Conservation (phyloP, 352 stramenopile species). For the Blastocystis sp. region DNA sequence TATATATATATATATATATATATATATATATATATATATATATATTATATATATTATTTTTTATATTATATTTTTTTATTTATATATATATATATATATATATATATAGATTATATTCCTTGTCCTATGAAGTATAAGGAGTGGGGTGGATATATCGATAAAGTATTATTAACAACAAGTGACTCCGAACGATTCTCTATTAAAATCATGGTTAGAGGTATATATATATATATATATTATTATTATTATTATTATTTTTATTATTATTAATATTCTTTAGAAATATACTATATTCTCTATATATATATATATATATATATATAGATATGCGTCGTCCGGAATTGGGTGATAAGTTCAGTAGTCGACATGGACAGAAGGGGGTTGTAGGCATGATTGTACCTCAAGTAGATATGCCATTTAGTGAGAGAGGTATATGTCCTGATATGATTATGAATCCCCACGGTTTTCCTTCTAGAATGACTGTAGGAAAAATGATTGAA, state of each 20-base stretch:
- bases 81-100: too few relatives aligned
- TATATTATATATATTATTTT: conserved; percentile 57
- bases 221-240: not conserved
- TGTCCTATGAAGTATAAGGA: conserved; percentile 81
- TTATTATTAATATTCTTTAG: not conserved
- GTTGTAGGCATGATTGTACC: conserved; percentile 79
- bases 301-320: conserved; percentile 49
- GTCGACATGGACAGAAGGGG: conserved; percentile 95
- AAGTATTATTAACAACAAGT: conserved; percentile 89
- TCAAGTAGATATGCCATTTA: conserved; percentile 98
- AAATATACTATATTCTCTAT: not conserved
- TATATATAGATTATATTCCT: too few relatives aligned
- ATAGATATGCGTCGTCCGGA: conserved; percentile 76
- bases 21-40: too few relatives aligned
- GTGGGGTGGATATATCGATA: conserved; percentile 79
- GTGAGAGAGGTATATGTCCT: conserved; percentile 82
- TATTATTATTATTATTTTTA: conserved; percentile 18
- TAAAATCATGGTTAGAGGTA: conserved; percentile 62
- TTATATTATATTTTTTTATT: conserved; percentile 5
- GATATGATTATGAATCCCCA: conserved; percentile 99
- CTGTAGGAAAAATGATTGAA: conserved; percentile 96
- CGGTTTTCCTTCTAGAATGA: conserved; percentile 98
- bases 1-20: too few relatives aligned
- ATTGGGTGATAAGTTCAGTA: conserved; percentile 99
- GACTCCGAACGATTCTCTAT: conserved; percentile 90